A percentile compares a stretch with the other conserved stretches of the same genome.
Conservation (phyloP, 108 stramenopile genomes). For the Cyclotella kingstonii region DNA sequence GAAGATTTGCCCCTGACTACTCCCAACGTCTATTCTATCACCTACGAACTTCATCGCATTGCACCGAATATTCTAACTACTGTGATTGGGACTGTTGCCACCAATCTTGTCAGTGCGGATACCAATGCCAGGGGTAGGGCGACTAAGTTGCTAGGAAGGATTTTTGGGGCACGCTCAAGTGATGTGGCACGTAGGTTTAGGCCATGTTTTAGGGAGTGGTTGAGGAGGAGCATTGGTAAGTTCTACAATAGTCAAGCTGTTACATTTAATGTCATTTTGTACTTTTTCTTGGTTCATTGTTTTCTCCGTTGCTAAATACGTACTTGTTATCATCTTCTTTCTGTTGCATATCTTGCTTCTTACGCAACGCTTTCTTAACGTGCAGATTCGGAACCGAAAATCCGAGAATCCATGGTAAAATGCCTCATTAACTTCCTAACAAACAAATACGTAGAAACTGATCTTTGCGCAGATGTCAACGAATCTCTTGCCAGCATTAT, state of each 20-base stretch:
- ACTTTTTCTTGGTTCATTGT: too few relatives aligned
- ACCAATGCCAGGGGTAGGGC: conserved; percentile 48
- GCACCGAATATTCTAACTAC: conserved; percentile 77
- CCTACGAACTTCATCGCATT: conserved; percentile 68
- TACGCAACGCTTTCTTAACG: neutral
- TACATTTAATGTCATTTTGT: too few relatives aligned
- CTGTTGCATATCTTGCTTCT: too few relatives aligned
- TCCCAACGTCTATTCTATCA: conserved; percentile 68
- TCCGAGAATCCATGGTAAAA: conserved; percentile 68
- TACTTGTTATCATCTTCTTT: too few relatives aligned
- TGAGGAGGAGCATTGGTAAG: conserved; percentile 58
- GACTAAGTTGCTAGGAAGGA: conserved; percentile 58
- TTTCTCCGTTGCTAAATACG: too few relatives aligned
- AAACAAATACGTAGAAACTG: conserved; percentile 32
- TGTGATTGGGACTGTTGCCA: conserved; percentile 73
- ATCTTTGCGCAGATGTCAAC: conserved; percentile 56
- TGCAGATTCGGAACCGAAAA: conserved; percentile 36
- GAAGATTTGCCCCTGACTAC: too few relatives aligned
- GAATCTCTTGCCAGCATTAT: conserved; percentile 35
- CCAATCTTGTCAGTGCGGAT: conserved; percentile 41
- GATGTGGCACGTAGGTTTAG: conserved; percentile 49
- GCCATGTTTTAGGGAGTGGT: conserved; percentile 71
- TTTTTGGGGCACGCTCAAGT: conserved; percentile 48
- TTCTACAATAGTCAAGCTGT: neutral
- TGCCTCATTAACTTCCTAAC: conserved; percentile 52